A percentile compares a stretch with the other conserved stretches of the same genome.
Evolutionary conservation across 495 filamentous ascomycete genomes (phyloP).

Genomic region (Neurospora sp.): DNA sequence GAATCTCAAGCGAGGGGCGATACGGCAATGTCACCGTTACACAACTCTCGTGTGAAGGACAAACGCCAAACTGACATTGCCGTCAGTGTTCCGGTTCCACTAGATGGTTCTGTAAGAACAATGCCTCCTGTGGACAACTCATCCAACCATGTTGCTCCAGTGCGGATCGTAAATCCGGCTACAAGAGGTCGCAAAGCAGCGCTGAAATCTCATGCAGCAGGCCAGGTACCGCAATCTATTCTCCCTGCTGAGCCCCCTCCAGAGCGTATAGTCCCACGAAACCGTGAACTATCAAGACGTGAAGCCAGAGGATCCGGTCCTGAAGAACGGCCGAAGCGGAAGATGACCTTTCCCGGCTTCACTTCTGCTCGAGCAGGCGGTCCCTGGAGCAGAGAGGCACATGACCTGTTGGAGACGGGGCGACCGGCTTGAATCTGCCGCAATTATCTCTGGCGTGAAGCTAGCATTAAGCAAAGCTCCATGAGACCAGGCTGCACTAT

Average conservation of each 20-base stretch:
- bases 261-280: background rate
- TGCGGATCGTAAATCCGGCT: constrained; percentile 32
- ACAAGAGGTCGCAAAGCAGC: constrained; percentile 41
- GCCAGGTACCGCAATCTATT: constrained; percentile 30
- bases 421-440: constrained; percentile 20
- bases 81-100: background rate
- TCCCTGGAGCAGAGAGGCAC: constrained; percentile 44
- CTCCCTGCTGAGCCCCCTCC: constrained; percentile 19
- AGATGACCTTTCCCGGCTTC: constrained; percentile 30
- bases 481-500: background rate
- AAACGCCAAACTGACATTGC: background rate
- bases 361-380: constrained; percentile 31
- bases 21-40: background rate
- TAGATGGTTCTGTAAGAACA: background rate
- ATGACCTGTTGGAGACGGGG: constrained; percentile 38
- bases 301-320: constrained; percentile 3
- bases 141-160: background rate
- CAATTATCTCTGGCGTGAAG: background rate
- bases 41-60: background rate
- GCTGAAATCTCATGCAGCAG: constrained; percentile 36
- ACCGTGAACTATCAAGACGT: background rate
- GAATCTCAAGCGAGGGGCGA: background rate
- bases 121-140: background rate
- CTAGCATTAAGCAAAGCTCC: background rate
- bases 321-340: constrained; percentile 15